Conservation (phyloP, 225 moss, liverwort and hornwort species). For the Antitrichia curtipendula region DNA sequence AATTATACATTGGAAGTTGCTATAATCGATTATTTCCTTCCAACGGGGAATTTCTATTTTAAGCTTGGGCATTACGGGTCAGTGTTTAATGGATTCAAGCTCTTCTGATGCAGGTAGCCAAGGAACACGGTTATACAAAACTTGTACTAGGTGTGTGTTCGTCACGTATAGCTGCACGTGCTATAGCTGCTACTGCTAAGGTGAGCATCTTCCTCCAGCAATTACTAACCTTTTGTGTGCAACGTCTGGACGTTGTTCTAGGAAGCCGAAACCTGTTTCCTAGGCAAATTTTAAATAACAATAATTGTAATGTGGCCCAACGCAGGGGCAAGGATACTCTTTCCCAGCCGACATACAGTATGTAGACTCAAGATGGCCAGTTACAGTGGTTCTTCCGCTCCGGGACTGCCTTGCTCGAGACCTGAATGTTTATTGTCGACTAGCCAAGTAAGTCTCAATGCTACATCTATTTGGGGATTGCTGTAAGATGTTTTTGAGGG, state of each 20-base stretch:
- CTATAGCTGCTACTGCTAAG: constrained; percentile 84
- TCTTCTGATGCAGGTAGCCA: constrained; percentile 47
- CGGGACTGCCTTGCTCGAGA: constrained; percentile 79
- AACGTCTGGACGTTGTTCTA: background rate
- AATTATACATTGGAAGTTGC: background rate
- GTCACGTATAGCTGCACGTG: constrained; percentile 73
- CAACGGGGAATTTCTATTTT: background rate
- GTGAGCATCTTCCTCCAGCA: constrained; percentile 18
- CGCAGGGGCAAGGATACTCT: constrained; percentile 84
- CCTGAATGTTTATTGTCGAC: constrained; percentile 59
- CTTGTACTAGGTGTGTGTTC: constrained; percentile 69
- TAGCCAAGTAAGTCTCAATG: constrained; percentile 52
- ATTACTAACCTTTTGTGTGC: background rate
- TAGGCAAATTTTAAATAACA: background rate
- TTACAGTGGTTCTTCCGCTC: constrained; percentile 71
- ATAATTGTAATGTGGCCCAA: background rate
- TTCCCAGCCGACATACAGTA: constrained; percentile 83
- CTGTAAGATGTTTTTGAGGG: background rate
- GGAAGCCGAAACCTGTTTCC: background rate
- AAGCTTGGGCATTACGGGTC: background rate
- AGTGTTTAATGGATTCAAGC: background rate
- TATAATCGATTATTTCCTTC: background rate
- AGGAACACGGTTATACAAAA: constrained; percentile 65
- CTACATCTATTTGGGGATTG: background rate
- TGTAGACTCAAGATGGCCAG: constrained; percentile 76